Percentiles rank a stretch among this genome's conserved stretches.
phyloP scores from a whole-genome alignment of 164 flowering plant species.

The Annona squamosa region DNA sequence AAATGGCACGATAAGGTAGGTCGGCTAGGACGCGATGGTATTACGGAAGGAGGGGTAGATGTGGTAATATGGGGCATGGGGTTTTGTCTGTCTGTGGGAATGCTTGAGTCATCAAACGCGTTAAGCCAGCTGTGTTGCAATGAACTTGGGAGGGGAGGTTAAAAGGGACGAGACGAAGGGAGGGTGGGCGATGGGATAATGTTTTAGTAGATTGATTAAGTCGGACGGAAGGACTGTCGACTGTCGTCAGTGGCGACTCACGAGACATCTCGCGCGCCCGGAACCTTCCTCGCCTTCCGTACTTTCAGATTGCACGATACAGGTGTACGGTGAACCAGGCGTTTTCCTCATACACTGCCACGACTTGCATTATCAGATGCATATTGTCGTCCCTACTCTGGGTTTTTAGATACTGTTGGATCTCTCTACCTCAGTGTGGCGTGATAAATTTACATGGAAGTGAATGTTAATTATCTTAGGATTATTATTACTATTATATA shows the following conservation, averaged over 20 bases:
- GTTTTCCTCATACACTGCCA: too few relatives aligned
- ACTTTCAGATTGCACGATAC: not conserved
- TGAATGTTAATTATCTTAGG: too few relatives aligned
- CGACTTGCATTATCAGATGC: too few relatives aligned
- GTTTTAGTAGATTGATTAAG: not conserved
- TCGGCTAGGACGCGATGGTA: too few relatives aligned
- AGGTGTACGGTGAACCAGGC: not conserved
- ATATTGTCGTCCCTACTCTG: too few relatives aligned
- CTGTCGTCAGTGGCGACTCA: not conserved
- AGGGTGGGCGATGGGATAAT: too few relatives aligned
- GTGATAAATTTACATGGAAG: too few relatives aligned
- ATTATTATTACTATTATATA: too few relatives aligned
- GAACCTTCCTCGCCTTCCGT: not conserved
- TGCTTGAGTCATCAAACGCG: slow-evolving; percentile 8
- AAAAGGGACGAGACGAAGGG: not conserved
- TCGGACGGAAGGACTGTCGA: not conserved
- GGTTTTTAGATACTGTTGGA: too few relatives aligned
- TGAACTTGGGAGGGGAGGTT: not conserved
- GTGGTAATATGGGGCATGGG: not conserved
- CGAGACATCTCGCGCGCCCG: not conserved
- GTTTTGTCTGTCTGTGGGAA: not conserved
- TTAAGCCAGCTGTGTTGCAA: slow-evolving; percentile 9
- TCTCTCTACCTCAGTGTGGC: too few relatives aligned
- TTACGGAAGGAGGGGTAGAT: not conserved
- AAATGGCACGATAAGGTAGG: too few relatives aligned